Percentiles rank a stretch among this genome's conserved stretches.
Evolutionary conservation across 2,329 filamentous ascomycete genomes (phyloP).

Genomic region (Sporothrix luriei): DNA sequence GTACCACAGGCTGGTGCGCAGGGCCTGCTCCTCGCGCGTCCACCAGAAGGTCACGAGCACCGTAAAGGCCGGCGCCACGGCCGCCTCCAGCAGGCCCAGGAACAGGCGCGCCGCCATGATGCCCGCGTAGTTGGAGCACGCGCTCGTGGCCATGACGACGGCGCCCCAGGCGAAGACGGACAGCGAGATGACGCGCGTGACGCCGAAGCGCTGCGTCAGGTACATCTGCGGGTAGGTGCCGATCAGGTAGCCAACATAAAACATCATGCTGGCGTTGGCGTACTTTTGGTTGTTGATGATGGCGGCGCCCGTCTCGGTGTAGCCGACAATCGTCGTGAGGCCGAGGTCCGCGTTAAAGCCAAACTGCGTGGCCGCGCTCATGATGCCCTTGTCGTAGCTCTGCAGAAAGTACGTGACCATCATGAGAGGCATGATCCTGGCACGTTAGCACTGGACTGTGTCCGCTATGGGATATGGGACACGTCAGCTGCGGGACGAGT

Average conservation of each 20-base stretch:
- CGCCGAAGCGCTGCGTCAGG: constrained; percentile 17
- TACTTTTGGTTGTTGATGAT: constrained; percentile 25
- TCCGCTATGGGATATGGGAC: no score
- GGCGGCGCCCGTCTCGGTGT: constrained; percentile 3
- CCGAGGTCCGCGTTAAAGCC: constrained; percentile 22
- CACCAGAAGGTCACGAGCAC: constrained; percentile 54
- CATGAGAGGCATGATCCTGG: constrained; percentile 21
- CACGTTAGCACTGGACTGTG: background rate
- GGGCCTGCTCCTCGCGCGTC: constrained; percentile 48
- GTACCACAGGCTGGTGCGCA: constrained; percentile 49
- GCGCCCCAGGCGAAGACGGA: constrained; percentile 18
- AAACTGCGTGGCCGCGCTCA: constrained; percentile 26
- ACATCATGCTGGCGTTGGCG: constrained; percentile 26
- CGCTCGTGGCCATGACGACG: constrained; percentile 11
- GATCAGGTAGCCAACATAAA: constrained; percentile 25
- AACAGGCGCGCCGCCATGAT: constrained; percentile 24
- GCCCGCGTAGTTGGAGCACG: constrained; percentile 28
- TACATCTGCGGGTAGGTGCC: constrained; percentile 28
- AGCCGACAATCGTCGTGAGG: constrained; percentile 14
- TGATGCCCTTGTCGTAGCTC: constrained; percentile 29
- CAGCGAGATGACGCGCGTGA: constrained; percentile 13
- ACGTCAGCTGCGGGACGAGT: no score
- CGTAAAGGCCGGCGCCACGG: constrained; percentile 37
- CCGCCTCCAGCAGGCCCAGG: constrained; percentile 27
- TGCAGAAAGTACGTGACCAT: constrained; percentile 28